Percentiles rank a stretch among this genome's conserved stretches.
These are phyloP conservation scores for Aquanectria penicillioides DNA, from an alignment of 2,329 filamentous ascomycete species.

Conservation along the genomic window DNA sequence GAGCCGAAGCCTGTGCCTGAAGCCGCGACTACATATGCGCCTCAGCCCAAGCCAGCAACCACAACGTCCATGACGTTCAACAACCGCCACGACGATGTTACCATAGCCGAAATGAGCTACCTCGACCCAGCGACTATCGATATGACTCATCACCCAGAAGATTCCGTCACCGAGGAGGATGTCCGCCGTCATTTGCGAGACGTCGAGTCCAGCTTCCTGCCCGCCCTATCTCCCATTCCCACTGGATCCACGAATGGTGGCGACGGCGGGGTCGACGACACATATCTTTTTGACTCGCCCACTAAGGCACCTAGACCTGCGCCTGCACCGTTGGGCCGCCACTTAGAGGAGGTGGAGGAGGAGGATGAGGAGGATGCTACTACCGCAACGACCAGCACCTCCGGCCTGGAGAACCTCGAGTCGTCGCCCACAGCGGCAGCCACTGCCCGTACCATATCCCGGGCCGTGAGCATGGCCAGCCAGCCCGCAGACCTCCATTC, in stretches of 20 bases:
- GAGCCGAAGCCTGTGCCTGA: slow-evolving; percentile 11
- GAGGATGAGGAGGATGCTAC: slow-evolving; percentile 40
- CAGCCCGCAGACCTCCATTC: slow-evolving; percentile 35
- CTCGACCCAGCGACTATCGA: slow-evolving; percentile 53
- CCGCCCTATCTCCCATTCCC: slow-evolving; percentile 65
- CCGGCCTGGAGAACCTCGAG: slow-evolving; percentile 62
- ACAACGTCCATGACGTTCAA: slow-evolving; percentile 20
- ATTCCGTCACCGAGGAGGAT: slow-evolving; percentile 63
- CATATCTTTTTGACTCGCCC: slow-evolving; percentile 65
- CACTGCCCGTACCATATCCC: slow-evolving; percentile 62
- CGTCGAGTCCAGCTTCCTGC: slow-evolving; percentile 73
- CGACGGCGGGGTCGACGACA: slow-evolving; percentile 60
- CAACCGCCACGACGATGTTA: slow-evolving; percentile 13
- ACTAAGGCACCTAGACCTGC: slow-evolving; percentile 45
- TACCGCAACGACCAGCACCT: slow-evolving; percentile 56
- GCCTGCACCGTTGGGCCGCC: slow-evolving; percentile 27
- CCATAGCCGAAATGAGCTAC: slow-evolving; percentile 52
- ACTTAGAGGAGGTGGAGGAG: too few species aligned
- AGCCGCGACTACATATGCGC: slow-evolving; percentile 5
- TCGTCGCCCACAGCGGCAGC: slow-evolving; percentile 68
- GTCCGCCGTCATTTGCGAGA: slow-evolving; percentile 68
- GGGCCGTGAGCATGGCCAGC: slow-evolving; percentile 59
- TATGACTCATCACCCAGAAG: slow-evolving; percentile 47
- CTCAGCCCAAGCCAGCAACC: slow-evolving; percentile 5
- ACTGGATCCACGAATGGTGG: slow-evolving; percentile 51